Conservation (phyloP, 768 basidiomycete species). For the Terana coerulea region DNA sequence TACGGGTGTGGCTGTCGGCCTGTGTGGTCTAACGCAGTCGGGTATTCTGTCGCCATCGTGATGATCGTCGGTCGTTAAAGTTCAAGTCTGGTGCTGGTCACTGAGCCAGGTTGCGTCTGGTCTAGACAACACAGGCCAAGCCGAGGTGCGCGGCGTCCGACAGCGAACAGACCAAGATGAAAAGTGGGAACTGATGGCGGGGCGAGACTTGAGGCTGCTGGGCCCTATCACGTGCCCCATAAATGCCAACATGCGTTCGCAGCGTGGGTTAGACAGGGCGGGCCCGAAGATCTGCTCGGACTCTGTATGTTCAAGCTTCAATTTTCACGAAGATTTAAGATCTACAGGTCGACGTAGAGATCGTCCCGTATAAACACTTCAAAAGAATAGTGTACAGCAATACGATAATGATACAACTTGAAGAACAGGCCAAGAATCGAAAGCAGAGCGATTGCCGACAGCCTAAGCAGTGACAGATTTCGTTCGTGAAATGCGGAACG, state of each 20-base stretch:
- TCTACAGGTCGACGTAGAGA: no score
- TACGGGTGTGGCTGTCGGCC: conserved; percentile 60
- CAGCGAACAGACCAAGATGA: conserved; percentile 4
- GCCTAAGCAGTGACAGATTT: no score
- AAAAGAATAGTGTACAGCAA: no score
- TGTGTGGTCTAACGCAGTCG: conserved; percentile 13
- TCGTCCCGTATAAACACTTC: no score
- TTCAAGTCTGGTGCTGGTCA: not conserved
- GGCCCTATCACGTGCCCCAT: conserved; percentile 1
- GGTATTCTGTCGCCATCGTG: conserved; percentile 28
- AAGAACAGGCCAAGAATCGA: no score
- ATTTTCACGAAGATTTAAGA: no score
- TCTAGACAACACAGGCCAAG: not conserved
- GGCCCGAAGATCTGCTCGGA: no score
- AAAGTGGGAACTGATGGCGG: conserved; percentile 3
- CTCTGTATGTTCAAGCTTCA: no score
- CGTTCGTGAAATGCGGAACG: no score
- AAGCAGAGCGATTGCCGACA: no score
- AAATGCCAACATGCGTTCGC: not conserved
- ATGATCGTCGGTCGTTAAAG: conserved; percentile 7
- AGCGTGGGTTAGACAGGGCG: no score
- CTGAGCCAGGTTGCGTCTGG: not conserved
- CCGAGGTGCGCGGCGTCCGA: not conserved
- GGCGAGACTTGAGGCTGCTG: not conserved
- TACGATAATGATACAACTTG: no score